phyloP scores from a whole-genome alignment of 2,329 filamentous ascomycete genomes.

The Chaetomiaceae sp. region DNA sequence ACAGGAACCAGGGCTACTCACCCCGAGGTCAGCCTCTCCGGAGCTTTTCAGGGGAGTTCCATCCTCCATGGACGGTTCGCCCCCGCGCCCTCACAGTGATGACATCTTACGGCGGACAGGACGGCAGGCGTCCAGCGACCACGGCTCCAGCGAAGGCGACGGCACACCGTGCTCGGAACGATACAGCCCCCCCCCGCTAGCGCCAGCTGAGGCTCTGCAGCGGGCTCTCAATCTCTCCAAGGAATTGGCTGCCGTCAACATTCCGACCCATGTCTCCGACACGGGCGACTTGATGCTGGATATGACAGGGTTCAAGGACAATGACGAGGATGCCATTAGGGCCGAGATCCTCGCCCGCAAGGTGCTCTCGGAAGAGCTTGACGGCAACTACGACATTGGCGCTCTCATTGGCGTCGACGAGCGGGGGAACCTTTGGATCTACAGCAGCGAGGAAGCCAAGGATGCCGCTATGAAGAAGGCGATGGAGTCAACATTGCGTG shows the following conservation, averaged over 20 bases:
- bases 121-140: conserved; percentile 34
- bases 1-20: conserved; percentile 42
- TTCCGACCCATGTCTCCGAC: conserved; percentile 87
- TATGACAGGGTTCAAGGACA: conserved; percentile 95
- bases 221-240: conserved; percentile 81
- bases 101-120: conserved; percentile 48
- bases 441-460: conserved; percentile 95
- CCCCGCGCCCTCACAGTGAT: conserved; percentile 50
- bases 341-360: conserved; percentile 92
- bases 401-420: conserved; percentile 93
- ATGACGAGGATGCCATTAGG: conserved; percentile 83
- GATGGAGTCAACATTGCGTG: conserved; percentile 47
- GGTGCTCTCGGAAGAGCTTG: conserved; percentile 85
- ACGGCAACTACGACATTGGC: conserved; percentile 94
- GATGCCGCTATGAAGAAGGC: conserved; percentile 72
- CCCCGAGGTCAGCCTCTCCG: conserved; percentile 52
- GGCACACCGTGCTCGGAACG: conserved; percentile 45
- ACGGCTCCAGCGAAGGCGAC: conserved; percentile 38
- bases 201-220: conserved; percentile 70
- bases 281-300: conserved; percentile 94
- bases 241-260: conserved; percentile 84
- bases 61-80: conserved; percentile 49
- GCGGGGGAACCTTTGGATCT: conserved; percentile 98
- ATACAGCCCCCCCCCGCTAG: conserved; percentile 72
- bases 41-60: conserved; percentile 45